These are phyloP conservation scores for Crucibulum laeve DNA, from an alignment of 768 basidiomycete genomes.

Conservation along the genomic window DNA sequence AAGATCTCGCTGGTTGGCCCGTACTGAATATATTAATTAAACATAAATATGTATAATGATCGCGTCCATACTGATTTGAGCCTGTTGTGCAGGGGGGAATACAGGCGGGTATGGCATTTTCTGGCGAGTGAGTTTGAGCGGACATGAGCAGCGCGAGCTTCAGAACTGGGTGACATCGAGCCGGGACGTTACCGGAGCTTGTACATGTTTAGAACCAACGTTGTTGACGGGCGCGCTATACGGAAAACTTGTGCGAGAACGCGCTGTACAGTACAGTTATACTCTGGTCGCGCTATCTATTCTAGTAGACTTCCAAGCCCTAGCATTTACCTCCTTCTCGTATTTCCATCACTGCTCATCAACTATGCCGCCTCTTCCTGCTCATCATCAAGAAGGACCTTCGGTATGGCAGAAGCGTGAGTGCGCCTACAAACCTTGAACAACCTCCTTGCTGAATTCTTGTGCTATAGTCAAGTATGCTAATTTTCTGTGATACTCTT, in stretches of 20 bases:
- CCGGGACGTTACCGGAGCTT: too few relatives aligned
- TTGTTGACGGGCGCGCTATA: too few relatives aligned
- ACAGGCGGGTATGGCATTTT: conserved; percentile 21
- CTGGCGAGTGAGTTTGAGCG: neutral
- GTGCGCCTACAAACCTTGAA: conserved; percentile 15
- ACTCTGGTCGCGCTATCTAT: neutral
- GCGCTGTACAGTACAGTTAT: neutral
- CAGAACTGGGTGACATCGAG: neutral
- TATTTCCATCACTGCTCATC: conserved; percentile 5
- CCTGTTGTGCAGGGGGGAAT: conserved; percentile 78
- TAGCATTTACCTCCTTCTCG: neutral
- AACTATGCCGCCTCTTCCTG: conserved; percentile 20
- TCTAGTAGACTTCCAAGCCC: neutral
- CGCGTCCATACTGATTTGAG: conserved; percentile 69
- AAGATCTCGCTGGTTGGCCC: conserved; percentile 80
- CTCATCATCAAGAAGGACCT: conserved; percentile 43
- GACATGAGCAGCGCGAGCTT: neutral
- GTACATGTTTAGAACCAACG: too few relatives aligned
- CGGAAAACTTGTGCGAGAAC: too few relatives aligned
- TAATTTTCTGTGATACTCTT: conserved; percentile 5
- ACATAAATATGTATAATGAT: neutral
- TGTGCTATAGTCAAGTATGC: conserved; percentile 51
- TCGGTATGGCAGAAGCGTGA: conserved; percentile 76
- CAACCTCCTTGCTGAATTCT: neutral
- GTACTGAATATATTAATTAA: conserved; percentile 42